Evolutionary conservation across 495 filamentous ascomycete genomes (phyloP), one percentile per base, ranked within the genome.

Genomic region (Tuber melanosporum): DNA sequence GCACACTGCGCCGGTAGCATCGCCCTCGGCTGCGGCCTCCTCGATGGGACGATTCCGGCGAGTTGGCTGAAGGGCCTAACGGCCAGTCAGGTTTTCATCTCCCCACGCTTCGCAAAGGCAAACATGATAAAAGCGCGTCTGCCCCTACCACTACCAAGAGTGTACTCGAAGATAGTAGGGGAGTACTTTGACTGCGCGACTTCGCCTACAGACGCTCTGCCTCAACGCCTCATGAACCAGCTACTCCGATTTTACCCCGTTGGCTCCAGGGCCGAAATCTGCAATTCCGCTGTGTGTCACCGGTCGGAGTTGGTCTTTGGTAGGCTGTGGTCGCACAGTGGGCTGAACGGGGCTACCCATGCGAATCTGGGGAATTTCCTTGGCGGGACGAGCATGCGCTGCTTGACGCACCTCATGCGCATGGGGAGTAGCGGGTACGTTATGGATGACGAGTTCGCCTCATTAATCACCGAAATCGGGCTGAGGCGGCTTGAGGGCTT

Each of bases 1-100:
- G 86, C 87, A 20, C 91, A 93, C 83, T 93, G 91, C 82, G 89
- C 89, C 85, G 91, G 91, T 71, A 87, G 88, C 26, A 88, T 92
- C 0, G 87, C 90, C 19, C 86, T 90, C 41, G 84, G 86, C 0
- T 85, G 86, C 46, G 91, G 90, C 52, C 84, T 93, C 0, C 86
- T 93, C 3, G 90, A 91, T 81, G 91, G 91, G 70, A 89, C 87
- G 0, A 90, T 92, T 77, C 87, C 88, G 6, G 72, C 86, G 0
- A 79, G 82, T 41, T 91, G 89, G 88, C 86, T 91, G 81, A 83
- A 84, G 52, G 91, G 91, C n/a, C 84, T 92, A 69, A 90, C 88
- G 1, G 88, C 87, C 77, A 89, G 87, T 49, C 88, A 91, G 46
- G 90, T 92, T 2, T 91, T 92, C 85, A 87, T 90, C 83, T 88